Evolutionary conservation across 306 rosid genomes (phyloP), one percentile per base, ranked within the genome.

Genomic region (Pueraria montana): DNA sequence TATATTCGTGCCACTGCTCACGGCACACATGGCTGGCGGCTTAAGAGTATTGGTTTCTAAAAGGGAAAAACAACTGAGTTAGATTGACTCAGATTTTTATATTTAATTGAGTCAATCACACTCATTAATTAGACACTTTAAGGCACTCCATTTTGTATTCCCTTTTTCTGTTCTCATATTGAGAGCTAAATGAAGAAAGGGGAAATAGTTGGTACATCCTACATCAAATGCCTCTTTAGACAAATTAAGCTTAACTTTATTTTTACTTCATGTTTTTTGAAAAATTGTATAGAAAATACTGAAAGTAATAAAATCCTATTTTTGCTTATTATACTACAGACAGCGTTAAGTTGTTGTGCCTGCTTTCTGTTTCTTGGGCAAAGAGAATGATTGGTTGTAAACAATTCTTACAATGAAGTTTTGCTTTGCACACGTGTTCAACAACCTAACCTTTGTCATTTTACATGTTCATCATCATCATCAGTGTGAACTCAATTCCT

Each of bases 1-100:
- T 45, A 75, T 81, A 8, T 93, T 93, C n/a, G 94, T 92, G 86
- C 98, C 97, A 8, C 94, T 81, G 30, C 88, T 96, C 64, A 93
- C 99, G 36, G 98, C 96, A 0, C 97, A 96, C 90, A 93, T 93
- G 98, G 97, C 90, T 53, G 96, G 98, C 58, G 98, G 98, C 52
- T 68, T 96, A 30, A 85, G 86, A 77, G 97, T 93, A 23, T 30
- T 78, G 45, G 76, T 93, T 66, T 77, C 21, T 56, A 86, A 87
- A 86, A 96, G 97, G 83, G 78, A 65, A 69, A 79, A 70, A 32
- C 49, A 1, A 34, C 58, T 45, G 66, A 74, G 86, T 82, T 50
- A 59, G 59, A 80, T 42, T 8, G 10, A 56, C 50, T 48, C 14
- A 0, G 11, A 1, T 30, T 49, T 32, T 74, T 75, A 74, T 32